A percentile compares a stretch with the other conserved stretches of the same genome.
Evolutionary conservation across 2,329 filamentous ascomycete species (phyloP).

Genomic region (Leptodontidium sp.): DNA sequence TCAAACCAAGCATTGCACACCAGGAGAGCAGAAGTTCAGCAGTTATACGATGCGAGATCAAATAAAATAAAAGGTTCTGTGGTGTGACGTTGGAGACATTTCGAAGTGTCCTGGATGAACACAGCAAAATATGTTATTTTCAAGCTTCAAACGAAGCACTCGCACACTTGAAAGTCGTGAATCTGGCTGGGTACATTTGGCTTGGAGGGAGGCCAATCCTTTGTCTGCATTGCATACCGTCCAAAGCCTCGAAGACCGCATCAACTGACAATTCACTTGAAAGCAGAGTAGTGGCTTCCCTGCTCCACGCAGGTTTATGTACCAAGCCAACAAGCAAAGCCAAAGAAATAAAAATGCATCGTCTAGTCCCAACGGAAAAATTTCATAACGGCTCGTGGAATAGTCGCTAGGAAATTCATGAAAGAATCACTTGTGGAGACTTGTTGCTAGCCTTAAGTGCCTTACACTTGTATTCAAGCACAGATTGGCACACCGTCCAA

Average conservation of each 20-base stretch:
- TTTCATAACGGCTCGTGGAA: neutral
- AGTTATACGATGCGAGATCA: neutral
- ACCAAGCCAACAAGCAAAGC: neutral
- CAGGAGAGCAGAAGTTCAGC: neutral
- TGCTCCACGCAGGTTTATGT: neutral
- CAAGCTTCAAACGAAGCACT: no score
- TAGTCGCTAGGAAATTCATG: neutral
- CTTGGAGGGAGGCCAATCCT: neutral
- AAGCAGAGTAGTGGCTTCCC: neutral
- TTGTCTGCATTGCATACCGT: neutral
- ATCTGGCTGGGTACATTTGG: no score
- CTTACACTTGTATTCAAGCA: neutral
- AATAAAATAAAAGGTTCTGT: neutral
- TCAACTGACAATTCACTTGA: constrained; percentile 16
- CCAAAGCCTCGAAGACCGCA: neutral
- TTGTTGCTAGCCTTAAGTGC: neutral
- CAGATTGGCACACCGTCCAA: neutral
- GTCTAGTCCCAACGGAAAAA: neutral
- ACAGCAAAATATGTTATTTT: neutral
- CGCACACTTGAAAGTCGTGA: no score
- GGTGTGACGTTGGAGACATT: neutral
- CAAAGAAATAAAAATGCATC: neutral
- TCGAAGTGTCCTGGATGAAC: neutral
- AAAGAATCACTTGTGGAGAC: neutral
- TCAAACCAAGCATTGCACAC: neutral